phyloP scores from a whole-genome alignment of 2,329 filamentous ascomycete genomes.

The Colletotrichum kahawae region DNA sequence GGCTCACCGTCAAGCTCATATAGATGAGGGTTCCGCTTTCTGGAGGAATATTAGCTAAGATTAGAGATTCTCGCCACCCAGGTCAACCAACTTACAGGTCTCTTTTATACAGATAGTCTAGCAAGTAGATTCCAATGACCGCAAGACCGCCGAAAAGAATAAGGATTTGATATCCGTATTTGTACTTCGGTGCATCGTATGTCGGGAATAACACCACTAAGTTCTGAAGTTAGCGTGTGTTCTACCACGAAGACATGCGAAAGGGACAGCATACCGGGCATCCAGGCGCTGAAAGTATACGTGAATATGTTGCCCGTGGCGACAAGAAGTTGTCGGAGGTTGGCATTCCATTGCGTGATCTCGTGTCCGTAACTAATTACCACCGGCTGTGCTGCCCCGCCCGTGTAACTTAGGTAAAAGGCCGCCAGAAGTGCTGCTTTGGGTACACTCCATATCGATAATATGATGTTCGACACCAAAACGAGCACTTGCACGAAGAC shows the following conservation, averaged over 20 bases:
- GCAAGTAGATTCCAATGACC: constrained; percentile 14
- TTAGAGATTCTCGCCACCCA: too few species aligned
- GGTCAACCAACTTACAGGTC: neutral
- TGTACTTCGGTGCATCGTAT: constrained; percentile 37
- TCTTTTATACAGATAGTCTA: neutral
- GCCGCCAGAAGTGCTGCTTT: constrained; percentile 6
- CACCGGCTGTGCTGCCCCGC: neutral
- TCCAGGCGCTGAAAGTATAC: constrained; percentile 1
- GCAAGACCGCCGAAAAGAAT: constrained; percentile 35
- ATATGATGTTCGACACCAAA: constrained; percentile 25
- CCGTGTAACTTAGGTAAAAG: neutral
- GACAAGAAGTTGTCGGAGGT: neutral
- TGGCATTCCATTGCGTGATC: constrained; percentile 1
- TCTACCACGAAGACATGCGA: neutral
- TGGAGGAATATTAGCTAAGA: neutral
- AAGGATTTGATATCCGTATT: constrained; percentile 37
- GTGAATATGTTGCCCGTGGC: constrained; percentile 1
- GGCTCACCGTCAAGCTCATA: neutral
- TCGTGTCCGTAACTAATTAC: constrained; percentile 3
- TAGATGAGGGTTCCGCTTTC: neutral
- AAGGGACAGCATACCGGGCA: neutral
- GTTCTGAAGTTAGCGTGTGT: neutral
- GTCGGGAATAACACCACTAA: constrained; percentile 35
- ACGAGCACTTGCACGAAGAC: constrained; percentile 14
- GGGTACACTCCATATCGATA: constrained; percentile 26